Percentiles rank a stretch among this genome's conserved stretches.
These are phyloP conservation scores for Setaria viridis DNA, from an alignment of 202 grass and related monocot species.

Conservation along the genomic window DNA sequence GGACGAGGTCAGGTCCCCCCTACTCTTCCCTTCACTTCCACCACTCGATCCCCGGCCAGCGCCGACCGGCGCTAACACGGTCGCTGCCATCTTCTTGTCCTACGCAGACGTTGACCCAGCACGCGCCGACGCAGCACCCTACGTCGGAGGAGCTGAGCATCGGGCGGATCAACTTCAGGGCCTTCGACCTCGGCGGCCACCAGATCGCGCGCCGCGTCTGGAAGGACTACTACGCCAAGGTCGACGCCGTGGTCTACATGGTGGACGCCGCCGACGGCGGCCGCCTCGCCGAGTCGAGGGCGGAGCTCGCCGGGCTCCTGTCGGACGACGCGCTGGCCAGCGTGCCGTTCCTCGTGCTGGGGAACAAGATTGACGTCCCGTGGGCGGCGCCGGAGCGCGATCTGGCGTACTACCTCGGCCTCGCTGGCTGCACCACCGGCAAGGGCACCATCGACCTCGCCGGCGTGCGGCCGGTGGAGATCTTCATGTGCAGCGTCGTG, in stretches of 20 bases:
- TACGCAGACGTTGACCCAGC: slow-evolving; percentile 24
- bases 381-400: background rate
- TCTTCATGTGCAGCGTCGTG: slow-evolving; percentile 59
- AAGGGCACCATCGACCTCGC: slow-evolving; percentile 29
- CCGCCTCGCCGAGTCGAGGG: slow-evolving; percentile 16
- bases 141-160: slow-evolving; percentile 56
- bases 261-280: slow-evolving; percentile 42
- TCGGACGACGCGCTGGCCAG: slow-evolving; percentile 12
- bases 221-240: slow-evolving; percentile 54
- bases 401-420: slow-evolving; percentile 27
- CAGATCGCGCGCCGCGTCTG: slow-evolving; percentile 46
- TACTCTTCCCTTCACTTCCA: background rate
- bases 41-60: background rate
- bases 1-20: background rate
- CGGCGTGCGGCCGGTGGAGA: slow-evolving; percentile 28
- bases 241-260: slow-evolving; percentile 51
- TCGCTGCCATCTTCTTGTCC: background rate
- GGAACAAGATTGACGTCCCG: slow-evolving; percentile 51
- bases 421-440: slow-evolving; percentile 24
- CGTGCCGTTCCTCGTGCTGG: slow-evolving; percentile 52
- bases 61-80: too few relatives aligned
- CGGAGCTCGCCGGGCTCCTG: slow-evolving; percentile 37
- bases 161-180: slow-evolving; percentile 42
- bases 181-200: slow-evolving; percentile 53
- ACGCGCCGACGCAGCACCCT: slow-evolving; percentile 51